Percentiles rank a stretch among this genome's conserved stretches.
Evolutionary conservation across 768 basidiomycete species (phyloP).

Genomic region (Trametes cinnabarina): DNA sequence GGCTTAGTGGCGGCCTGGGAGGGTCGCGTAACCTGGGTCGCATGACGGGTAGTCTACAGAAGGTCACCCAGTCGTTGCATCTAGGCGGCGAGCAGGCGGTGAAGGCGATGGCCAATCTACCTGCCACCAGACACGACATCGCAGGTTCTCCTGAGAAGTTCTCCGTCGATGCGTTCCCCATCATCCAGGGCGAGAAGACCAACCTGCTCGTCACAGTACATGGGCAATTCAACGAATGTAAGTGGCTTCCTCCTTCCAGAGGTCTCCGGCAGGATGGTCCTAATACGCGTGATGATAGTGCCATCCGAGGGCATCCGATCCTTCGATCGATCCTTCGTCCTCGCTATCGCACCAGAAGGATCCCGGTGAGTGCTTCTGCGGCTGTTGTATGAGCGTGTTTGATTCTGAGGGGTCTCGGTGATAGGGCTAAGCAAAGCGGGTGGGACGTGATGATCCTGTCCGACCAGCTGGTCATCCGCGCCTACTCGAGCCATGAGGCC

Average conservation of each 20-base stretch:
- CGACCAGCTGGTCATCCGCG: slow-evolving; percentile 80
- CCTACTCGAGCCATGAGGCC: slow-evolving; percentile 78
- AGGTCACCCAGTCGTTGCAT: slow-evolving; percentile 65
- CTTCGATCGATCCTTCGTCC: slow-evolving; percentile 89
- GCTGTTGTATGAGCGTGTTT: slow-evolving; percentile 11
- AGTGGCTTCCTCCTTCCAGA: slow-evolving; percentile 28
- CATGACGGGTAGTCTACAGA: slow-evolving; percentile 58
- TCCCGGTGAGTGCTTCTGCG: slow-evolving; percentile 63
- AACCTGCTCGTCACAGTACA: slow-evolving; percentile 74
- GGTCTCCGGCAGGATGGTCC: slow-evolving; percentile 3
- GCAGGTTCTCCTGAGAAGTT: slow-evolving; percentile 77
- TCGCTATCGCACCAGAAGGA: slow-evolving; percentile 75
- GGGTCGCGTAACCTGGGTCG: slow-evolving; percentile 79
- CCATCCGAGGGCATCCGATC: slow-evolving; percentile 80
- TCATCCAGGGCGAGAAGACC: slow-evolving; percentile 54
- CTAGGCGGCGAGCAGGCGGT: slow-evolving; percentile 65
- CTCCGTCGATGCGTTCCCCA: slow-evolving; percentile 81
- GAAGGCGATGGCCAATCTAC: slow-evolving; percentile 60
- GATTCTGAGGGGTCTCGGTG: slow-evolving; percentile 18
- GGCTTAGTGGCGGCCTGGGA: slow-evolving; percentile 52
- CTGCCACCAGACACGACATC: slow-evolving; percentile 82
- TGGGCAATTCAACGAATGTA: slow-evolving; percentile 90
- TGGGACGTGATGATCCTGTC: slow-evolving; percentile 92
- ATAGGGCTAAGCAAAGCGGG: slow-evolving; percentile 72
- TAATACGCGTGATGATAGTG: slow-evolving; percentile 37